Conservation (phyloP, 2,329 filamentous ascomycete species). For the Plectosphaerella cucumerina region DNA sequence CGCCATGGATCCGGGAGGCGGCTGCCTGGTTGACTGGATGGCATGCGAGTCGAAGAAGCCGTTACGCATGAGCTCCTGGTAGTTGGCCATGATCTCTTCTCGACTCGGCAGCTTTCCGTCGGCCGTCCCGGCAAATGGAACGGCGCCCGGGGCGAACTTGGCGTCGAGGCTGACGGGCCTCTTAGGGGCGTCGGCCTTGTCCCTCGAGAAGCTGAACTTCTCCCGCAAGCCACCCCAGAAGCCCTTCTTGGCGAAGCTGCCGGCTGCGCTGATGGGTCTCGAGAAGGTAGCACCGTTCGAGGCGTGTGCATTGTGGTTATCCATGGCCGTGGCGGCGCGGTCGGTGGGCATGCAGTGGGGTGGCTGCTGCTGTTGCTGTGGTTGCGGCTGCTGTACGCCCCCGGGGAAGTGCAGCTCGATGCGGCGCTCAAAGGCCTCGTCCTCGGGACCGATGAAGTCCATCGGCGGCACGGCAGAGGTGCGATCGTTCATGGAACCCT, state of each 20-base stretch:
- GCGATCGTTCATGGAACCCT: constrained; percentile 85
- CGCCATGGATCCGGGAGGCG: constrained; percentile 17
- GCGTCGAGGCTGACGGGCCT: constrained; percentile 14
- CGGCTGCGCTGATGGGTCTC: constrained; percentile 11
- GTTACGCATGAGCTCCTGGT: constrained; percentile 50
- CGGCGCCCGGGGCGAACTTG: constrained; percentile 6
- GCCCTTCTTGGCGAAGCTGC: constrained; percentile 16
- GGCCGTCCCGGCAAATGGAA: background rate
- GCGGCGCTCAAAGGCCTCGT: constrained; percentile 20
- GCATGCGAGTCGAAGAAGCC: constrained; percentile 57
- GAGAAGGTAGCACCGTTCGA: constrained; percentile 2
- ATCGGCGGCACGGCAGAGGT: constrained; percentile 66
- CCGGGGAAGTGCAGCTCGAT: constrained; percentile 14
- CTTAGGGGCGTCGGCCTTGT: constrained; percentile 8
- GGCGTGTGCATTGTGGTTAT: background rate
- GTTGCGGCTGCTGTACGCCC: background rate
- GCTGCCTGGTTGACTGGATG: constrained; percentile 52
- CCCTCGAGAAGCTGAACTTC: constrained; percentile 18
- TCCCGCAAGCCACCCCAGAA: constrained; percentile 25
- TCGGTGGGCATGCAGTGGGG: background rate
- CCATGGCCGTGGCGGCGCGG: background rate
- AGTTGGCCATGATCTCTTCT: constrained; percentile 53
- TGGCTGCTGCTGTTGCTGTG: background rate
- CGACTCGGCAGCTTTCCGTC: constrained; percentile 26
- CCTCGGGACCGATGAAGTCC: constrained; percentile 52